Evolutionary conservation across 345 rosid genomes (phyloP).

Genomic region (Citrus maxima): DNA sequence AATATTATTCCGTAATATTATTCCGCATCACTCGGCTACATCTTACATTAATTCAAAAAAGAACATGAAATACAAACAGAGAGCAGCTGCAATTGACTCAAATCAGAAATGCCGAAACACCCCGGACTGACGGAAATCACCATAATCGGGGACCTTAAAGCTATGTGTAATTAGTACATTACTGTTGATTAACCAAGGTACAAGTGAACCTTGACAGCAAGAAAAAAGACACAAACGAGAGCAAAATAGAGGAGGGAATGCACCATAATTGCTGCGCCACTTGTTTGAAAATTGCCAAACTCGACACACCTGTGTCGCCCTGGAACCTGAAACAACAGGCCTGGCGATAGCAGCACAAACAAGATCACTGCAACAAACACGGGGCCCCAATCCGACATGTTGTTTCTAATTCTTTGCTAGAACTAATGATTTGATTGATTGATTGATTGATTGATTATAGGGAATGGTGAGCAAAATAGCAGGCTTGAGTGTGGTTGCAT

Average conservation of each 20-base stretch:
- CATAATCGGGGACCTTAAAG: too few relatives aligned
- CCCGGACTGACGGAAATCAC: neutral
- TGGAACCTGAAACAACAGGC: slow-evolving; percentile 54
- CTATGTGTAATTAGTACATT: neutral
- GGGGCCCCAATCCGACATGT: slow-evolving; percentile 66
- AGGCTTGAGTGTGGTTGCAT: neutral
- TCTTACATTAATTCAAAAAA: neutral
- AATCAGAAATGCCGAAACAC: neutral
- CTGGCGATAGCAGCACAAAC: slow-evolving; percentile 51
- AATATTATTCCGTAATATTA: neutral
- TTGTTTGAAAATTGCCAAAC: slow-evolving; percentile 55
- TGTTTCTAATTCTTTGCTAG: neutral
- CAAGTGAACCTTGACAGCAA: slow-evolving; percentile 47
- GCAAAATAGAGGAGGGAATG: slow-evolving; percentile 56
- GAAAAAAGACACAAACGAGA: slow-evolving; percentile 48
- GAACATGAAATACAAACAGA: neutral
- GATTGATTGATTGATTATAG: neutral
- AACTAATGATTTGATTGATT: neutral
- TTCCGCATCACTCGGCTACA: neutral
- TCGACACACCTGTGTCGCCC: slow-evolving; percentile 44
- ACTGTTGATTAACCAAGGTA: slow-evolving; percentile 31
- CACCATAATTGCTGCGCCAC: slow-evolving; percentile 47
- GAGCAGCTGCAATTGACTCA: neutral
- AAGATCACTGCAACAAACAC: slow-evolving; percentile 48
- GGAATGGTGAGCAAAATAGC: neutral